A percentile compares a stretch with the other conserved stretches of the same genome.
Conservation (phyloP, 1,284 basidiomycete species). For the Porogramme epimiltina region DNA sequence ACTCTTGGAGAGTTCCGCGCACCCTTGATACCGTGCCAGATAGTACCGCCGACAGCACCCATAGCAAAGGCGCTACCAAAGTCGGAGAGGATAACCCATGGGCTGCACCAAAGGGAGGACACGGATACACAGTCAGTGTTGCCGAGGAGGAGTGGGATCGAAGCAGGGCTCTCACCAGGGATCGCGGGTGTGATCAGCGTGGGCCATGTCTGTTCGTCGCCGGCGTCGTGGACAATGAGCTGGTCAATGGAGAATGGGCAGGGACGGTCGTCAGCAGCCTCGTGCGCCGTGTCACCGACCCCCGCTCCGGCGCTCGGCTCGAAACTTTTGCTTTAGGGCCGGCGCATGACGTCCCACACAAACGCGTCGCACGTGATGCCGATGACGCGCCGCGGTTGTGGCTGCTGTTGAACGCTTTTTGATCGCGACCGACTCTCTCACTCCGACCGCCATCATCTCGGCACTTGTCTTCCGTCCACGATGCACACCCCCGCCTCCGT, state of each 20-base stretch:
- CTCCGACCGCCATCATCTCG: slow-evolving; percentile 25
- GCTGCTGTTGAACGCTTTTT: slow-evolving; percentile 18
- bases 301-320: background rate
- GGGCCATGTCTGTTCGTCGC: slow-evolving; percentile 55
- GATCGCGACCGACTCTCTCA: slow-evolving; percentile 5
- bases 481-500: slow-evolving; percentile 27
- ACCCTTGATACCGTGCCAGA: slow-evolving; percentile 99
- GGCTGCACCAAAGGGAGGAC: slow-evolving; percentile 52
- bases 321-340: slow-evolving; percentile 28
- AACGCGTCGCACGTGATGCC: slow-evolving; percentile 29
- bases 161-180: slow-evolving; percentile 65
- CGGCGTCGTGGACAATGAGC: slow-evolving; percentile 21
- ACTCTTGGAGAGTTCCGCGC: slow-evolving; percentile 95
- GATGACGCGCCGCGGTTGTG: slow-evolving; percentile 28
- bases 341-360: slow-evolving; percentile 26
- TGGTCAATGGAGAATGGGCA: slow-evolving; percentile 11
- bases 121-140: slow-evolving; percentile 9
- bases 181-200: slow-evolving; percentile 92
- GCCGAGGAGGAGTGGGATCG: no score
- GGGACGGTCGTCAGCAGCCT: background rate
- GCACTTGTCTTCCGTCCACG: background rate
- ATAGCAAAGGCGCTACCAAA: slow-evolving; percentile 97
- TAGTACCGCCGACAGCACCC: slow-evolving; percentile 94
- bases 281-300: background rate
- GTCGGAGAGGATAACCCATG: slow-evolving; percentile 98